A percentile compares a stretch with the other conserved stretches of the same genome.
These are phyloP conservation scores for Hanseniaspora meyeri DNA, from an alignment of 805 yeast genomes.

Conservation along the genomic window DNA sequence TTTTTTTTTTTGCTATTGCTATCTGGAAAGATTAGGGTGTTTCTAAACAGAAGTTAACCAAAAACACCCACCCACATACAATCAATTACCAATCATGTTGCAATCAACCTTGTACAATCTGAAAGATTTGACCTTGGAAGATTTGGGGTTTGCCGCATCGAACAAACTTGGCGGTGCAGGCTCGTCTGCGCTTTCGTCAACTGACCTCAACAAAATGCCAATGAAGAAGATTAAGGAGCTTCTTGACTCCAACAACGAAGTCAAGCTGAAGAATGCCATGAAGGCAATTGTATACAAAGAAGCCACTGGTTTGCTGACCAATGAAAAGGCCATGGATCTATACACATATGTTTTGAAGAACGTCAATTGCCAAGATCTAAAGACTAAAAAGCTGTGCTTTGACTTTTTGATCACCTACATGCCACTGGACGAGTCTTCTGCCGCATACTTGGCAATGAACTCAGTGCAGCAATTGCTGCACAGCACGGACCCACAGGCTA, in stretches of 20 bases:
- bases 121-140: slow-evolving; percentile 63
- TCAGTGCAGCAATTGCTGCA: slow-evolving; percentile 74
- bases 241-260: slow-evolving; percentile 54
- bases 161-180: slow-evolving; percentile 35
- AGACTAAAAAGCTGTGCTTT: slow-evolving; percentile 64
- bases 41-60: no score
- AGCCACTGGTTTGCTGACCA: slow-evolving; percentile 30
- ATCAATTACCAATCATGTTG: not conserved
- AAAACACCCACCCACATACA: no score
- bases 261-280: slow-evolving; percentile 51
- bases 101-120: slow-evolving; percentile 65
- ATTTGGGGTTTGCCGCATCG: slow-evolving; percentile 62
- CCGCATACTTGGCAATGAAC: slow-evolving; percentile 80
- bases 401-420: slow-evolving; percentile 65
- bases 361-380: slow-evolving; percentile 53
- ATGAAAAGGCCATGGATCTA: slow-evolving; percentile 32
- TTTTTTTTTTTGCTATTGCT: no score
- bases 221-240: slow-evolving; percentile 54
- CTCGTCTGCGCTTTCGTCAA: slow-evolving; percentile 2
- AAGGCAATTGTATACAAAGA: slow-evolving; percentile 40
- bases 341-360: slow-evolving; percentile 88
- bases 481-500: slow-evolving; percentile 53
- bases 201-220: slow-evolving; percentile 30
- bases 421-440: slow-evolving; percentile 63
- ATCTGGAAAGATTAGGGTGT: no score